A percentile compares a stretch with the other conserved stretches of the same genome.
Evolutionary conservation across 495 filamentous ascomycete species (phyloP).

Genomic region (Annulohypoxylon stygium): DNA sequence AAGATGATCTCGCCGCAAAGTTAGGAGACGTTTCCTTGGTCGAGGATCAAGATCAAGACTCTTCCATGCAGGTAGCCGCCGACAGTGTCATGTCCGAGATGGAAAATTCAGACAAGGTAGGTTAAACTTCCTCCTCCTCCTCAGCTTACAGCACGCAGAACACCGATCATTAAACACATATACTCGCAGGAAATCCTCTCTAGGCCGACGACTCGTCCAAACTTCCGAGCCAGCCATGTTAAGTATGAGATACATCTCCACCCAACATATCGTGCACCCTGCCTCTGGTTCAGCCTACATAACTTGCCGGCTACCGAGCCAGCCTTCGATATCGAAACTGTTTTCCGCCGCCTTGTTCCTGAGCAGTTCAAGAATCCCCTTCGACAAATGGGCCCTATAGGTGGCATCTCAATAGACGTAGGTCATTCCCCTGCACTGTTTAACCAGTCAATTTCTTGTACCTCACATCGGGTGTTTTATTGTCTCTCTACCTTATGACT

Average conservation of each 20-base stretch:
- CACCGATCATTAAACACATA: slow-evolving; percentile 57
- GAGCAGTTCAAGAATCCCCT: slow-evolving; percentile 69
- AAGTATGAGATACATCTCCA: slow-evolving; percentile 71
- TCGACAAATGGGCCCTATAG: slow-evolving; percentile 72
- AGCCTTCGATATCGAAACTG: slow-evolving; percentile 68
- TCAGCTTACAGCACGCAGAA: slow-evolving; percentile 41
- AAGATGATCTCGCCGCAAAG: slow-evolving; percentile 57
- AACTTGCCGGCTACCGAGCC: slow-evolving; percentile 58
- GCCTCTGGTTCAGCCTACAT: slow-evolving; percentile 69
- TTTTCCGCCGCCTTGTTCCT: slow-evolving; percentile 79
- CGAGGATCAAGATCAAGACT: slow-evolving; percentile 16
- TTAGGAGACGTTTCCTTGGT: slow-evolving; percentile 56
- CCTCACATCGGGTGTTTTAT: slow-evolving; percentile 50
- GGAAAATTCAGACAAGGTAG: slow-evolving; percentile 64
- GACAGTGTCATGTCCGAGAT: slow-evolving; percentile 57
- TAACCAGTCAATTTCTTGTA: slow-evolving; percentile 61
- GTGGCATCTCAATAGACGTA: slow-evolving; percentile 83
- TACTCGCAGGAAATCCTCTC: slow-evolving; percentile 48
- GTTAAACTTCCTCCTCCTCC: not conserved
- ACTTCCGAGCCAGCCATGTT: slow-evolving; percentile 67
- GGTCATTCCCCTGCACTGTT: slow-evolving; percentile 59
- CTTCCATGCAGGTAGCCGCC: slow-evolving; percentile 24
- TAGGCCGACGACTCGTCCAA: slow-evolving; percentile 46
- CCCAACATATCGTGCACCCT: slow-evolving; percentile 69
- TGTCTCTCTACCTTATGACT: slow-evolving; percentile 57